phyloP scores from a whole-genome alignment of 2,329 filamentous ascomycete species.

The Cladosporium velox region DNA sequence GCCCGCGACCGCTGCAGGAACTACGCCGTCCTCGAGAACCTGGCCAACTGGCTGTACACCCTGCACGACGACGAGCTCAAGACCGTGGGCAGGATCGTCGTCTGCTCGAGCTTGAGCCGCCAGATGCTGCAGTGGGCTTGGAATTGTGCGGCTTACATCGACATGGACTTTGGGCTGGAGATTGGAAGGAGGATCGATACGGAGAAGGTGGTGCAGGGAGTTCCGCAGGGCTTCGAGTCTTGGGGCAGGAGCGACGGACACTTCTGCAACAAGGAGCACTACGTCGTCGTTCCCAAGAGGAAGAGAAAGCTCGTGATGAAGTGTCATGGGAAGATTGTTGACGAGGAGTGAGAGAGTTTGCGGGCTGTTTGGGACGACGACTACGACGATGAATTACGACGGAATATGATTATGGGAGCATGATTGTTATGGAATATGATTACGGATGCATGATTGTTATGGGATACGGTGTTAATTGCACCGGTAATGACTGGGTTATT shows the following conservation, averaged over 20 bases:
- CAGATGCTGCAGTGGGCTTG: neutral
- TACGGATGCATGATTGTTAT: neutral
- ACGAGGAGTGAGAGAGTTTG: neutral
- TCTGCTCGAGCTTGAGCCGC: neutral
- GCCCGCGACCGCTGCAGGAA: neutral
- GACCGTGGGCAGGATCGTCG: neutral
- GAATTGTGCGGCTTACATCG: neutral
- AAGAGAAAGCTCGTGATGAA: neutral
- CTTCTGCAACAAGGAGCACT: neutral
- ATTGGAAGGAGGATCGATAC: neutral
- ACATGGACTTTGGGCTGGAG: constrained; percentile 9
- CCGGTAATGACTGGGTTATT: neutral
- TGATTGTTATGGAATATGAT: neutral
- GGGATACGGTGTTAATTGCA: neutral
- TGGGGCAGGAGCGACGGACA: neutral
- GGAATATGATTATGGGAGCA: neutral
- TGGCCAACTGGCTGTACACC: constrained; percentile 7
- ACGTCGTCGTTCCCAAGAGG: neutral
- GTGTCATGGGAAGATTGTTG: neutral
- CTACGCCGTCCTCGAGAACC: neutral
- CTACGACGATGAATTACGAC: neutral
- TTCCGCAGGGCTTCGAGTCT: neutral
- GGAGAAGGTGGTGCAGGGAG: neutral
- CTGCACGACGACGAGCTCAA: neutral
- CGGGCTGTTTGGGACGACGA: too few relatives aligned